phyloP scores from a whole-genome alignment of 305 asterid species.

The Solanum hybrid region DNA sequence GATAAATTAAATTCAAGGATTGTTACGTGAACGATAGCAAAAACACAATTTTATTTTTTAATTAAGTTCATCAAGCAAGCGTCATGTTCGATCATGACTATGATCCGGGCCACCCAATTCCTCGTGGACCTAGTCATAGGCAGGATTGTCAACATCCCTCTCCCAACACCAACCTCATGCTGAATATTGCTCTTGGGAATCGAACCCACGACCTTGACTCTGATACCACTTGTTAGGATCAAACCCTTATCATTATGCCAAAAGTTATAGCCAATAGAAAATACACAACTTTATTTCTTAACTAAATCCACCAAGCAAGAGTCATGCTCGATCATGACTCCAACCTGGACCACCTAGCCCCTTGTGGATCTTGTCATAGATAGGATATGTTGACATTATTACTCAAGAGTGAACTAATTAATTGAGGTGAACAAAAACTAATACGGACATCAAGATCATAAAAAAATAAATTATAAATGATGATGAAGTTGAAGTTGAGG shows the following conservation, averaged over 20 bases:
- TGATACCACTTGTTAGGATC: not conserved
- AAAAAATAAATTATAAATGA: not conserved
- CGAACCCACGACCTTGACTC: no score
- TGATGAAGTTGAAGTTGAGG: not conserved
- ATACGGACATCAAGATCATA: fast-evolving
- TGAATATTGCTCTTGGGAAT: no score
- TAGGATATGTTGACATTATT: not conserved
- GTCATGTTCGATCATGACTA: not conserved
- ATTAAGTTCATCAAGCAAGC: no score
- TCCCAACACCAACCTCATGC: not conserved
- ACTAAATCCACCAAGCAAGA: not conserved
- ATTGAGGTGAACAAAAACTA: no score
- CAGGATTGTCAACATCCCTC: fast-evolving
- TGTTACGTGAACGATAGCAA: no score
- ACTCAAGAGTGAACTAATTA: no score
- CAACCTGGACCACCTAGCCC: not conserved
- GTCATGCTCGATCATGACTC: not conserved
- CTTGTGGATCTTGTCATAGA: not conserved
- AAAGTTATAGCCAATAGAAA: no score
- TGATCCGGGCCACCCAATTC: fast-evolving
- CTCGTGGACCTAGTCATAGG: no score
- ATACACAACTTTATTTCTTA: no score
- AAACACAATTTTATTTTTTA: no score
- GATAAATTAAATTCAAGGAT: not conserved
- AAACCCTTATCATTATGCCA: no score